Conservation (phyloP, 148 eudicot species). For the Fagopyrum esculentum region DNA sequence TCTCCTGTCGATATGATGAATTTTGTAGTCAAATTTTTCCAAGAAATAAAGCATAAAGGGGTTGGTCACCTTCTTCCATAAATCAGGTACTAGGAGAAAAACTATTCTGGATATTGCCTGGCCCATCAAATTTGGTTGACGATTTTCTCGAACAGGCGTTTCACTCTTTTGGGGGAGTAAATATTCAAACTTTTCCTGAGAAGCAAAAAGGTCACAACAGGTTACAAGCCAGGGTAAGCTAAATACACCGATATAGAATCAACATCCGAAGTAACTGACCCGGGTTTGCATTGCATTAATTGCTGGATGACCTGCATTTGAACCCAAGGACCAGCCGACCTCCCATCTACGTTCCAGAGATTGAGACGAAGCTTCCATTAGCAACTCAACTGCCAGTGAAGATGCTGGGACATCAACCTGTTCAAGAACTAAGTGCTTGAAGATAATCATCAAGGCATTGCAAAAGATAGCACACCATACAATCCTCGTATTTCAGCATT, state of each 20-base stretch:
- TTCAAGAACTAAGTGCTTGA: not conserved
- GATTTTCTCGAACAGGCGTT: constrained; percentile 19
- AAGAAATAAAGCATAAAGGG: constrained; percentile 9
- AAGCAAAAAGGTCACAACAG: not conserved
- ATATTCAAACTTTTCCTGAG: constrained; percentile 20
- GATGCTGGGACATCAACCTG: constrained; percentile 77
- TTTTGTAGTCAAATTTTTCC: constrained; percentile 14
- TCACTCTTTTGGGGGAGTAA: constrained; percentile 27
- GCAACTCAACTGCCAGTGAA: constrained; percentile 55
- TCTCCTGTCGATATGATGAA: constrained; percentile 36
- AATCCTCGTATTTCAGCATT: not conserved
- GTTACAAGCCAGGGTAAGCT: not conserved
- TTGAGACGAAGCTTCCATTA: constrained; percentile 66
- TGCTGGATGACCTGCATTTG: constrained; percentile 30
- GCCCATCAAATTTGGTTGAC: constrained; percentile 32
- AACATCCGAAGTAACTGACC: constrained; percentile 31
- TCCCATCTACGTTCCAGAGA: constrained; percentile 73
- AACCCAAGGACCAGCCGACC: constrained; percentile 94
- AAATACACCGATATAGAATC: not conserved
- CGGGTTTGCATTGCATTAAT: constrained; percentile 24
- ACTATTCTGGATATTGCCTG: constrained; percentile 58
- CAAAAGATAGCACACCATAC: no score
- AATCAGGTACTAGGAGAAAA: constrained; percentile 46
- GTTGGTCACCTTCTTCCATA: constrained; percentile 39
- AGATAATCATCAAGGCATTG: not conserved